Evolutionary conservation across 257 asterid genomes (phyloP).

Genomic region (Datura wrightii): DNA sequence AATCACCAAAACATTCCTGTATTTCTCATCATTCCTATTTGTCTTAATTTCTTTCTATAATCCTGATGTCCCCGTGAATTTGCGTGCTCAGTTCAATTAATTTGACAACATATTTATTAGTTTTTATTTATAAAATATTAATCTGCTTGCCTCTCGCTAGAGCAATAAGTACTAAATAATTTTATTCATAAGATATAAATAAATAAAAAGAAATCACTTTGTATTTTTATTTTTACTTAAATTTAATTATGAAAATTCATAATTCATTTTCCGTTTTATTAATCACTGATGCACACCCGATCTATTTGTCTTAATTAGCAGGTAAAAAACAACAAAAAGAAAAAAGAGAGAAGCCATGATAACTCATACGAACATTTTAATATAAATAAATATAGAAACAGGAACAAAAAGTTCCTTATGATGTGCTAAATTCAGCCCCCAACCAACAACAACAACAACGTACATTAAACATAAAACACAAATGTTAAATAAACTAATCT

Average conservation of each 20-base stretch:
- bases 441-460: conserved; percentile 34
- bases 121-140: background rate
- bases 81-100: background rate
- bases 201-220: background rate
- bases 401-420: conserved; percentile 54
- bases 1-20: background rate
- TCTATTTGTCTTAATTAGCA: background rate
- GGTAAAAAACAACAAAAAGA: background rate
- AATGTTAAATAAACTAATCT: conserved; percentile 39
- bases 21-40: background rate
- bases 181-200: background rate
- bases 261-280: too few relatives aligned
- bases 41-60: background rate
- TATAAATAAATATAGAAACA: conserved; percentile 54
- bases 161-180: too few relatives aligned
- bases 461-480: conserved; percentile 20
- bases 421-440: conserved; percentile 76
- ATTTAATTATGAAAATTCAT: background rate
- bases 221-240: background rate
- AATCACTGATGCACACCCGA: too few relatives aligned
- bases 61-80: background rate
- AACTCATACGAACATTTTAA: conserved; percentile 24
- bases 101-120: background rate
- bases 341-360: conserved; percentile 37
- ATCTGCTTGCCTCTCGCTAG: rapidly evolving